phyloP scores from a whole-genome alignment of 441 rosid genomes.

The Mallotus repandus region DNA sequence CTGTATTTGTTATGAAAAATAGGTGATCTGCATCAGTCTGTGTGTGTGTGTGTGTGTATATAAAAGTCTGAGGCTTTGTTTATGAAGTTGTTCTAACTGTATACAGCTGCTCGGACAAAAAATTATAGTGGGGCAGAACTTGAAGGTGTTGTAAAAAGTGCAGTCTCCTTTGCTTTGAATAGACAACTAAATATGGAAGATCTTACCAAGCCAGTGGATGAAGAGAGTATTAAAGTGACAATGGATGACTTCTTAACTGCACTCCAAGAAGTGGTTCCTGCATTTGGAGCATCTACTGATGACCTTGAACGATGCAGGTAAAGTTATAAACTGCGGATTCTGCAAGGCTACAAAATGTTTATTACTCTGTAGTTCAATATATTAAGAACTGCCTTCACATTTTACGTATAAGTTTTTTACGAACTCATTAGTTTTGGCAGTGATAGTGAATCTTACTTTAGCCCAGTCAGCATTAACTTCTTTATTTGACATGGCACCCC shows the following conservation, averaged over 20 bases:
- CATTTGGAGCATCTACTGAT: constrained; percentile 98
- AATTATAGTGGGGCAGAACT: constrained; percentile 99
- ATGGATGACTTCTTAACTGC: constrained; percentile 94
- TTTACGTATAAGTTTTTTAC: not conserved
- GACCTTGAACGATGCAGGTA: constrained; percentile 97
- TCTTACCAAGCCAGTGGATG: constrained; percentile 95
- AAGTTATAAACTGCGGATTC: constrained; percentile 13
- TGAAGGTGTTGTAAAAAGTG: constrained; percentile 99
- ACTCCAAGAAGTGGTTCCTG: constrained; percentile 75
- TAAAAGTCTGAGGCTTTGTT: not conserved
- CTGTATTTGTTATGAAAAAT: not conserved
- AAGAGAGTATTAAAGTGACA: constrained; percentile 89
- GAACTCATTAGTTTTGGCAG: not conserved
- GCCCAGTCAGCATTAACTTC: not conserved
- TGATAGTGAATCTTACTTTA: not conserved
- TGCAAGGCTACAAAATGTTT: not conserved
- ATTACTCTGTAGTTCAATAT: not conserved
- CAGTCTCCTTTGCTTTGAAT: constrained; percentile 91
- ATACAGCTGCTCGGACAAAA: constrained; percentile 96
- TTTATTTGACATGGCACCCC: not conserved
- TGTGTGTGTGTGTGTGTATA: not conserved
- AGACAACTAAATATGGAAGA: constrained; percentile 96
- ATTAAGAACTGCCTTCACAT: not conserved
- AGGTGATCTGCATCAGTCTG: not conserved
- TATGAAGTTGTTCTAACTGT: constrained; percentile 10